phyloP scores from a whole-genome alignment of 441 rosid genomes.

The Brassica balearica region DNA sequence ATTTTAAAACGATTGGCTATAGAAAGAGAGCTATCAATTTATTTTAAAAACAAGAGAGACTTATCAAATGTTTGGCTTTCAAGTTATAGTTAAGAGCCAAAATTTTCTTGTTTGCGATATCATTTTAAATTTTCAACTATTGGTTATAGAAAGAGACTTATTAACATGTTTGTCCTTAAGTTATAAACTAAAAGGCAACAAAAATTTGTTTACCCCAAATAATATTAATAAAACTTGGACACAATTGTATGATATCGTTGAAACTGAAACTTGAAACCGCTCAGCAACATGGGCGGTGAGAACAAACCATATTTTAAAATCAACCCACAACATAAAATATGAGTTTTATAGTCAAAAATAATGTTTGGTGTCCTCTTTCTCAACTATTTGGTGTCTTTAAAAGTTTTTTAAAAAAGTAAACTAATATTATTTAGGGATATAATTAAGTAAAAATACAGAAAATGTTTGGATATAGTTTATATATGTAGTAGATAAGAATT shows the following conservation, averaged over 20 bases:
- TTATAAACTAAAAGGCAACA: background rate
- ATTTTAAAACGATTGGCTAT: background rate
- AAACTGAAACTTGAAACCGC: background rate
- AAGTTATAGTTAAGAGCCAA: background rate
- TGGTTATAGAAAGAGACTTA: background rate
- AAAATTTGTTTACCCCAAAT: background rate
- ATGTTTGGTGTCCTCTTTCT: background rate
- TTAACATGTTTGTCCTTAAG: constrained; percentile 3
- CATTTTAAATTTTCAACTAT: background rate
- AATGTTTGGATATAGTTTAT: background rate
- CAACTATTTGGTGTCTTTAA: background rate
- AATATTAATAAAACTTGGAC: background rate
- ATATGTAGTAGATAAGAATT: background rate
- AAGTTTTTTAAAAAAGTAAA: background rate
- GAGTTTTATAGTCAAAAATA: background rate
- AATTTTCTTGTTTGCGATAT: background rate
- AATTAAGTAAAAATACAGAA: background rate
- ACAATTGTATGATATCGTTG: background rate
- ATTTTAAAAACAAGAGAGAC: background rate
- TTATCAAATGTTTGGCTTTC: background rate
- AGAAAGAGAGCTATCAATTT: background rate
- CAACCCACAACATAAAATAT: background rate
- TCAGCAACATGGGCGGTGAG: background rate
- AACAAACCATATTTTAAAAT: background rate
- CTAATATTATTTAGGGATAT: background rate